Evolutionary conservation across 2,329 filamentous ascomycete genomes (phyloP).

Genomic region (Penicillium sumatraense): DNA sequence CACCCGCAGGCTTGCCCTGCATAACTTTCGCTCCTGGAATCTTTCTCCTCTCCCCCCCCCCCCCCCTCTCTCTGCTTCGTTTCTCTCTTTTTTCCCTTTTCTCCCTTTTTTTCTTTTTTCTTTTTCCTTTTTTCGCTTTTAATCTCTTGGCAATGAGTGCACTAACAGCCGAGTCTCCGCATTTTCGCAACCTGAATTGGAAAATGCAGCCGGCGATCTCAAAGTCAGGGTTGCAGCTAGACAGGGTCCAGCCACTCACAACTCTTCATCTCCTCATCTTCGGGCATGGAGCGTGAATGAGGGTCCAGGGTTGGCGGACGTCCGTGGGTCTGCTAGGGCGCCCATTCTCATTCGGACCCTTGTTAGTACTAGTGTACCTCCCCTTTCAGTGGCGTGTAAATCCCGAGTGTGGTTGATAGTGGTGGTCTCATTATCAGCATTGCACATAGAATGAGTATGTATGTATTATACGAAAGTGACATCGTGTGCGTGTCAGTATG

Average conservation of each 20-base stretch:
- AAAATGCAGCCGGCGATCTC: constrained; percentile 19
- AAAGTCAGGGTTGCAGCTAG: constrained; percentile 19
- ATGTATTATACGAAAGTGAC: no score
- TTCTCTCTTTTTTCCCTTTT: neutral
- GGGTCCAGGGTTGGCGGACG: neutral
- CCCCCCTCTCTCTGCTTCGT: neutral
- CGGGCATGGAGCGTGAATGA: neutral
- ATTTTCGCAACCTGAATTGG: constrained; percentile 9
- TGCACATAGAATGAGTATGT: no score
- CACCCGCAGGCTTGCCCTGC: neutral
- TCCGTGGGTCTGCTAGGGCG: neutral
- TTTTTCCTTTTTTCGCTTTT: neutral
- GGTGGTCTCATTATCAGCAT: neutral
- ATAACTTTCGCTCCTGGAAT: constrained; percentile 9
- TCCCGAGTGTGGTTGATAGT: no score
- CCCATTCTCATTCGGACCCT: constrained; percentile 3
- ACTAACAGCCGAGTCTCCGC: constrained; percentile 21
- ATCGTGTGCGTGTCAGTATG: no score
- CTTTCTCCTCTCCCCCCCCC: no score
- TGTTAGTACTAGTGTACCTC: no score
- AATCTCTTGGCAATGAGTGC: constrained; percentile 10
- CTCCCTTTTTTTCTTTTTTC: constrained; percentile 1
- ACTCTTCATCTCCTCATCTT: neutral
- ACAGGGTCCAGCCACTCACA: constrained; percentile 21
- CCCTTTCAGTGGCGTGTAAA: neutral